These are phyloP conservation scores for Lecanosticta acicola DNA, from an alignment of 2,329 filamentous ascomycete genomes.

Conservation along the genomic window DNA sequence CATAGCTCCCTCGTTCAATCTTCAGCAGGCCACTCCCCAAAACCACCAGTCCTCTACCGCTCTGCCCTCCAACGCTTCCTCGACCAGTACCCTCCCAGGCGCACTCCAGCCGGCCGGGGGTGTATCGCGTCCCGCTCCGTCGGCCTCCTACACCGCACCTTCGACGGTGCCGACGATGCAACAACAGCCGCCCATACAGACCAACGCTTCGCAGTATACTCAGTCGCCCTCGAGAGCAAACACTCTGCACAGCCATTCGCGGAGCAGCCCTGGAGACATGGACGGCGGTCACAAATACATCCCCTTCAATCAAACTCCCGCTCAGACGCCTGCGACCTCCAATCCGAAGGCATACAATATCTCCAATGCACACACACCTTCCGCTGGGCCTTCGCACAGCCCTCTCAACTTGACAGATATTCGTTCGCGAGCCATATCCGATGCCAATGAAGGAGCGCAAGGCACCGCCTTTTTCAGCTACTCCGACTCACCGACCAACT, in stretches of 20 bases:
- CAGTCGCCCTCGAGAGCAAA: conserved; percentile 57
- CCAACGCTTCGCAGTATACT: conserved; percentile 55
- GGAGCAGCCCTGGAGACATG: conserved; percentile 65
- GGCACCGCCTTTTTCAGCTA: conserved; percentile 59
- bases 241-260: conserved; percentile 65
- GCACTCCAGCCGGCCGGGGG: conserved; percentile 53
- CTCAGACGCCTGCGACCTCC: conserved; percentile 39
- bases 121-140: conserved; percentile 46
- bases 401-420: conserved; percentile 90
- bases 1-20: conserved; percentile 52
- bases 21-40: conserved; percentile 48
- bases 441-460: conserved; percentile 64
- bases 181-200: conserved; percentile 40
- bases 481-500: conserved; percentile 64
- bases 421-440: conserved; percentile 76
- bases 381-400: conserved; percentile 67
- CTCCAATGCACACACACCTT: conserved; percentile 51
- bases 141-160: conserved; percentile 53
- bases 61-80: conserved; percentile 25
- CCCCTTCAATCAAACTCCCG: conserved; percentile 59
- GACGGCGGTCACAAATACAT: conserved; percentile 51
- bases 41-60: conserved; percentile 20
- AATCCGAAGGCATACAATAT: conserved; percentile 53
- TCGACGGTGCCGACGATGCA: conserved; percentile 53
- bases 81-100: conserved; percentile 48